Conservation (phyloP, 768 basidiomycete species). For the Xerocomus brunneocitrinus region DNA sequence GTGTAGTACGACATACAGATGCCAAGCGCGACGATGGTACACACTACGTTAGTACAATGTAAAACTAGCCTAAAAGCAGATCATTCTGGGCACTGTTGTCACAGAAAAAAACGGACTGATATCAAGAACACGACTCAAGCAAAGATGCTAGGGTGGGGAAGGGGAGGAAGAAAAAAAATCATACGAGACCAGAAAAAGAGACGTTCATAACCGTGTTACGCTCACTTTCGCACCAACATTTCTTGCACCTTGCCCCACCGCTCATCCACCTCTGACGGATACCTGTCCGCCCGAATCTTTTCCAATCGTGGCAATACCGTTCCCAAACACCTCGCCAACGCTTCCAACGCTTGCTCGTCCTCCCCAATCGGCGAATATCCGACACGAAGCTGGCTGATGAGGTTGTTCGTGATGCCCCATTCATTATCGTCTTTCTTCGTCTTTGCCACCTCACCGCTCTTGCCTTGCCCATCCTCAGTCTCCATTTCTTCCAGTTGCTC, state of each 20-base stretch:
- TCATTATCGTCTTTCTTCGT: background rate
- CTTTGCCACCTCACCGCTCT: background rate
- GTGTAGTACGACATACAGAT: background rate
- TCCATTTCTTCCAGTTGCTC: background rate
- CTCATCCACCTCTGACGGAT: constrained; percentile 9
- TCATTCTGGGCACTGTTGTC: background rate
- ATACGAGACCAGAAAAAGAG: background rate
- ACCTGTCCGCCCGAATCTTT: constrained; percentile 12
- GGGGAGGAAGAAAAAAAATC: background rate
- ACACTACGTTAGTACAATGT: background rate
- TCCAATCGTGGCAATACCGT: constrained; percentile 23
- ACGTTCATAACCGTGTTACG: background rate
- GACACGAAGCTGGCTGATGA: constrained; percentile 14
- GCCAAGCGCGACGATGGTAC: background rate
- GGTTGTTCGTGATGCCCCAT: constrained; percentile 19
- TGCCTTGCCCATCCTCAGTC: background rate
- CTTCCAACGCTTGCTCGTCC: constrained; percentile 1
- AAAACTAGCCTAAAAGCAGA: background rate
- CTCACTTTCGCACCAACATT: constrained; percentile 6
- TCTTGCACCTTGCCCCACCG: constrained; percentile 14
- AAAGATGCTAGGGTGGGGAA: background rate
- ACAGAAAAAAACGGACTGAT: background rate
- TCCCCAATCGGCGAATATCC: constrained; percentile 24
- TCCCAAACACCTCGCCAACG: constrained; percentile 14
- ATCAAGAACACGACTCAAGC: background rate